Evolutionary conservation across 805 yeast genomes (phyloP).

Genomic region (Candida koratica): DNA sequence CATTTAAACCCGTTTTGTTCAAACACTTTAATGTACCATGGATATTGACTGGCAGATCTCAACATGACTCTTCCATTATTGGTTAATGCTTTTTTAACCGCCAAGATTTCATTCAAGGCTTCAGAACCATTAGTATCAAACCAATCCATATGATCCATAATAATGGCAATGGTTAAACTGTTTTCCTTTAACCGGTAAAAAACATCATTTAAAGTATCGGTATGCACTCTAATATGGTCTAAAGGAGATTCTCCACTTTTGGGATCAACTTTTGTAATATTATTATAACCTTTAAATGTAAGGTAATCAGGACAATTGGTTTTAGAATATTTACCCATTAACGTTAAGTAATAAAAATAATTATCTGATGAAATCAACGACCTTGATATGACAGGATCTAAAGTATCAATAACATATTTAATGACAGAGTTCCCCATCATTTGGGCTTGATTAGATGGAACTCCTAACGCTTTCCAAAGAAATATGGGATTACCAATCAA

Average conservation of each 20-base stretch:
- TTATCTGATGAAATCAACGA: conserved; percentile 66
- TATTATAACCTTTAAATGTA: conserved; percentile 53
- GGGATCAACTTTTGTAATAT: conserved; percentile 35
- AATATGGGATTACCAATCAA: conserved; percentile 81
- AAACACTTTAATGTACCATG: conserved; percentile 74
- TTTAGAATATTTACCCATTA: conserved; percentile 57
- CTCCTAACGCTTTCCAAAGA: conserved; percentile 88
- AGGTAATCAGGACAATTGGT: conserved; percentile 75
- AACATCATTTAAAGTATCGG: conserved; percentile 75
- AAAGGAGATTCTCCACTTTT: conserved; percentile 44
- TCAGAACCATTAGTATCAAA: conserved; percentile 63
- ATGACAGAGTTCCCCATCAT: conserved; percentile 73
- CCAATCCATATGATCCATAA: conserved; percentile 95
- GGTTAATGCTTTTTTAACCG: conserved; percentile 57
- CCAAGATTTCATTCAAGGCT: conserved; percentile 62
- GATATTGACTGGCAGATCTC: conserved; percentile 67
- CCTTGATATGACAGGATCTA: conserved; percentile 67
- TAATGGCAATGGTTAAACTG: conserved; percentile 70
- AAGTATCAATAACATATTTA: conserved; percentile 69
- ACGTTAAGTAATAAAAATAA: conserved; percentile 70
- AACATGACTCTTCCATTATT: conserved; percentile 71
- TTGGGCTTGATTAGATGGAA: conserved; percentile 77
- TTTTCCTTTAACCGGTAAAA: conserved; percentile 58
- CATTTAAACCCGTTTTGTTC: conserved; percentile 66
- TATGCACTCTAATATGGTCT: conserved; percentile 70